phyloP scores from a whole-genome alignment of 106 monocot species.

The Gastrodia elata region DNA sequence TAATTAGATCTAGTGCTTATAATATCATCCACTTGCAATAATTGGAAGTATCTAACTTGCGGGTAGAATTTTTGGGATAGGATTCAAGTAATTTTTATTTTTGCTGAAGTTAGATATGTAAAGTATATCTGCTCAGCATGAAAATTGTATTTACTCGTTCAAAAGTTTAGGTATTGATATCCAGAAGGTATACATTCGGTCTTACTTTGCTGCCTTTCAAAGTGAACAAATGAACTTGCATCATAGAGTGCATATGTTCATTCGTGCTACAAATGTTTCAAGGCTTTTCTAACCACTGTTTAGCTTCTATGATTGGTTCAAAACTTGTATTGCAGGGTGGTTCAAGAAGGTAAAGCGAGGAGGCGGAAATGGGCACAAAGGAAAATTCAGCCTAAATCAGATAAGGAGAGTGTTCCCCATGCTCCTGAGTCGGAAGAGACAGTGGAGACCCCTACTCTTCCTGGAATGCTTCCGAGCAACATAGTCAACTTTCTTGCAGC shows the following conservation, averaged over 20 bases:
- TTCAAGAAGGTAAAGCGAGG: constrained; percentile 60
- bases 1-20: no score
- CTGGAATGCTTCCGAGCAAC: constrained; percentile 77
- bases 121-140: no score
- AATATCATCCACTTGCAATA: no score
- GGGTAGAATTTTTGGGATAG: no score
- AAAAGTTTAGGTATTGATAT: no score
- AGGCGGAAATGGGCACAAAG: constrained; percentile 65
- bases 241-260: not conserved
- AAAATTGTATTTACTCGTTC: no score
- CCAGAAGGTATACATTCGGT: no score
- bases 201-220: no score
- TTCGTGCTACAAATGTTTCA: not conserved
- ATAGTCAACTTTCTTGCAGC: constrained; percentile 59
- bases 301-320: not conserved
- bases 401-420: constrained; percentile 16
- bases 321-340: constrained; percentile 36
- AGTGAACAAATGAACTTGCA: no score
- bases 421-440: constrained; percentile 10
- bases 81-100: no score
- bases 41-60: no score
- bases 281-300: not conserved
- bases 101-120: no score
- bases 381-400: constrained; percentile 28
- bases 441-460: constrained; percentile 23